Evolutionary conservation across 2,329 filamentous ascomycete genomes (phyloP).

Genomic region (Colletotrichum horii): DNA sequence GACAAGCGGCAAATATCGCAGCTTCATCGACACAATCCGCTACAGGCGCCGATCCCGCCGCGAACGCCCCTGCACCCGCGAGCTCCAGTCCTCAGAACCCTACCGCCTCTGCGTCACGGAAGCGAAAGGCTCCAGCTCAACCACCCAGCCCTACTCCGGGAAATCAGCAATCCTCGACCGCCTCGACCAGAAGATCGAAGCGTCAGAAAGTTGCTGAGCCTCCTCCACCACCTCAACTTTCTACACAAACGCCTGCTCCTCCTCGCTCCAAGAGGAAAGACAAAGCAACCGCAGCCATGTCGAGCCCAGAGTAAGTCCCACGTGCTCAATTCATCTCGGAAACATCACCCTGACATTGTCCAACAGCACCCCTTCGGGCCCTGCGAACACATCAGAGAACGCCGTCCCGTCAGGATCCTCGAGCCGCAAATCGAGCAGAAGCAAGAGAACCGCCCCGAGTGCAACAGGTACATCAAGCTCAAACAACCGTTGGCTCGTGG

Average conservation of each 20-base stretch:
- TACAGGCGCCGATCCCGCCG: conserved; percentile 42
- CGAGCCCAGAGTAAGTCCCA: conserved; percentile 68
- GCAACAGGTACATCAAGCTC: conserved; percentile 38
- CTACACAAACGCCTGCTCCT: conserved; percentile 19
- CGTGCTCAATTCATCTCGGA: neutral
- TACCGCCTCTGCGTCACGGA: conserved; percentile 62
- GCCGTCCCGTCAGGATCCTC: conserved; percentile 64
- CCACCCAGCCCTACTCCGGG: conserved; percentile 49
- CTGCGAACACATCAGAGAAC: conserved; percentile 66
- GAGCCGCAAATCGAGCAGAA: conserved; percentile 74
- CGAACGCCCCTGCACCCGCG: conserved; percentile 45
- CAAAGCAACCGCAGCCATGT: conserved; percentile 71
- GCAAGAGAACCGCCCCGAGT: conserved; percentile 66
- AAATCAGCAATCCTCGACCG: conserved; percentile 13
- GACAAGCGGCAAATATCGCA: conserved; percentile 76
- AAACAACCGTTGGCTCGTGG: neutral
- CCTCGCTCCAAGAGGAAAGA: conserved; percentile 62
- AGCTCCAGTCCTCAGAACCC: conserved; percentile 45
- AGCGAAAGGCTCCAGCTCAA: conserved; percentile 74
- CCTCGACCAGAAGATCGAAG: conserved; percentile 68
- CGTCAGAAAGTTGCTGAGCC: conserved; percentile 69
- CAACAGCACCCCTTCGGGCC: conserved; percentile 62
- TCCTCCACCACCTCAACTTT: conserved; percentile 34
- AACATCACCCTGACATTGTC: neutral
- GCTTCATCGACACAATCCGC: conserved; percentile 48